phyloP scores from a whole-genome alignment of 2,329 filamentous ascomycete species.

The Aspergillus versicolor region DNA sequence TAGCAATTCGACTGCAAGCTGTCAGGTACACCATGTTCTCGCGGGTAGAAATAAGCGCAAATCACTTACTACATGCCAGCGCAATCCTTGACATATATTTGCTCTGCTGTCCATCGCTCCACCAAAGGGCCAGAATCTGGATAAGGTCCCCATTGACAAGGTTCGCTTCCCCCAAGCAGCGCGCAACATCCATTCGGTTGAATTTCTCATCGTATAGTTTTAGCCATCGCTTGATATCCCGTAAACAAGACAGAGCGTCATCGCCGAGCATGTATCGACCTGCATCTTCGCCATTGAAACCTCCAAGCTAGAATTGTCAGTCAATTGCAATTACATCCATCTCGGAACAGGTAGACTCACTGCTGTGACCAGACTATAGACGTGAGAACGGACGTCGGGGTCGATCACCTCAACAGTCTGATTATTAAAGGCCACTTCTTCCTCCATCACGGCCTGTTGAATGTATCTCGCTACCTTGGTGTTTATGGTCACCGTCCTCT shows the following conservation, averaged over 20 bases:
- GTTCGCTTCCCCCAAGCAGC: conserved; percentile 89
- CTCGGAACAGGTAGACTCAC: conserved; percentile 54
- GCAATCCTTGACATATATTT: conserved; percentile 76
- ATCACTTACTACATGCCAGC: conserved; percentile 66
- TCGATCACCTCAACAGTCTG: conserved; percentile 66
- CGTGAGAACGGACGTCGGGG: conserved; percentile 87
- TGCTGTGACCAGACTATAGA: conserved; percentile 90
- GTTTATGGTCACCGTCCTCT: conserved; percentile 5
- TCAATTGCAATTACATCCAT: conserved; percentile 13
- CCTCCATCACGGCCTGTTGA: conserved; percentile 38
- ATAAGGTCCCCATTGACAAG: conserved; percentile 86
- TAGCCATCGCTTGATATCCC: conserved; percentile 93
- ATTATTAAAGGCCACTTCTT: conserved; percentile 37
- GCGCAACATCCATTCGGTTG: conserved; percentile 90
- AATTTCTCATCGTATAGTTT: conserved; percentile 91
- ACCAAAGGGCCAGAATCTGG: conserved; percentile 82
- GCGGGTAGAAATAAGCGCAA: background rate
- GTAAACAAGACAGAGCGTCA: conserved; percentile 85
- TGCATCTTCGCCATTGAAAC: conserved; percentile 74
- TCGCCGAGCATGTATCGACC: conserved; percentile 87
- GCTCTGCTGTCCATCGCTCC: conserved; percentile 69
- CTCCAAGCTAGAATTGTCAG: conserved; percentile 66
- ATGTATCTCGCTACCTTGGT: conserved; percentile 4
- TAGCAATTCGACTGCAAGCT: conserved; percentile 69
- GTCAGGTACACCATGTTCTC: conserved; percentile 20